Percentiles rank a stretch among this genome's conserved stretches.
These are phyloP conservation scores for Mycena amicta DNA, from an alignment of 768 basidiomycete genomes.

Conservation along the genomic window DNA sequence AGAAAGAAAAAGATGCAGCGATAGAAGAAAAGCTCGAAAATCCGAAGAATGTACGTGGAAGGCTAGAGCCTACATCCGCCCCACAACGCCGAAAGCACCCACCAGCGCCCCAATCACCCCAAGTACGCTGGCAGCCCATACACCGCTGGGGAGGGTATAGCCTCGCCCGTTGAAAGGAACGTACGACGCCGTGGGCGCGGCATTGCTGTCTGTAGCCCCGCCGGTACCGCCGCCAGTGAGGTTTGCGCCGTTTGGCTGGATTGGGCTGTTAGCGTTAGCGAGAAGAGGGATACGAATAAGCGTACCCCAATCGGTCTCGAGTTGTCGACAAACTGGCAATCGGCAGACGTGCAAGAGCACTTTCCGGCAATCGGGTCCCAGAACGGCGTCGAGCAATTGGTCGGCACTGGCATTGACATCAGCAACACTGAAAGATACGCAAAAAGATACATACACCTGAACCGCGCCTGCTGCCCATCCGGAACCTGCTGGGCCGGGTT, in stretches of 20 bases:
- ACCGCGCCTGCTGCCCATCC: constrained; percentile 47
- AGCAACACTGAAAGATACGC: too few species aligned
- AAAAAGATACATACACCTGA: too few species aligned
- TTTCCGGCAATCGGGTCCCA: constrained; percentile 74
- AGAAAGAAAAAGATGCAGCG: too few species aligned
- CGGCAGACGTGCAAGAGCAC: constrained; percentile 60
- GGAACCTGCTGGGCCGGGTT: constrained; percentile 62
- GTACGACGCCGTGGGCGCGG: constrained; percentile 39
- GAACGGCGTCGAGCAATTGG: constrained; percentile 78
- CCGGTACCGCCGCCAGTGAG: constrained; percentile 63
- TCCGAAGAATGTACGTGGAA: too few species aligned
- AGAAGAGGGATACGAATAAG: constrained; percentile 13
- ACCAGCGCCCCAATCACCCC: too few species aligned
- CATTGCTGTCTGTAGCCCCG: constrained; percentile 21
- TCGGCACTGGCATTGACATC: too few species aligned
- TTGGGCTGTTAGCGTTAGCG: constrained; percentile 3
- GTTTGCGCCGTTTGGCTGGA: constrained; percentile 68
- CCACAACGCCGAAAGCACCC: too few species aligned
- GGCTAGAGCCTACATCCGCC: too few species aligned
- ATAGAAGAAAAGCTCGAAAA: too few species aligned
- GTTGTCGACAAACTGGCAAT: constrained; percentile 64
- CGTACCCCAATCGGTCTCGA: constrained; percentile 67
- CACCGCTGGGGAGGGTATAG: too few species aligned
- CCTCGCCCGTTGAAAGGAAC: constrained; percentile 58
- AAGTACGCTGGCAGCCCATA: too few species aligned